These are phyloP conservation scores for Aspergillus panamensis DNA, from an alignment of 495 filamentous ascomycete species.

Conservation along the genomic window DNA sequence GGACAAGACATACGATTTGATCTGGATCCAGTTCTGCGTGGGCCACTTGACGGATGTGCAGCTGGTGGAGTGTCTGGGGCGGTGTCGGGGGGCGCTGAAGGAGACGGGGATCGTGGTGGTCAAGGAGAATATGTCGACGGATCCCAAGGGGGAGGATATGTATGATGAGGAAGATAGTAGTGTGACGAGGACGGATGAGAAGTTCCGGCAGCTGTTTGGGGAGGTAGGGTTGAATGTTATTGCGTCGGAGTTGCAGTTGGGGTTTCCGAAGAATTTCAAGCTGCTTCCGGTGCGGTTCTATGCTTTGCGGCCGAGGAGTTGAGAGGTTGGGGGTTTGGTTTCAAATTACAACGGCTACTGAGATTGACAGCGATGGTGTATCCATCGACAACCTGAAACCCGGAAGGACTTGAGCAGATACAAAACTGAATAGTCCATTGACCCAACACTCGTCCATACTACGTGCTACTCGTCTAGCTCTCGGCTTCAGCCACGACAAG, in stretches of 20 bases:
- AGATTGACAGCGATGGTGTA: too few species aligned
- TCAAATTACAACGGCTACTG: not conserved
- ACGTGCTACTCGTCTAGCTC: too few species aligned
- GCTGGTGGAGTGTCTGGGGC: conserved; percentile 61
- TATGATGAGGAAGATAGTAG: conserved; percentile 77
- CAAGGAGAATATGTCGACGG: conserved; percentile 81
- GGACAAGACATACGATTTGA: conserved; percentile 50
- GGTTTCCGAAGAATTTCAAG: conserved; percentile 60
- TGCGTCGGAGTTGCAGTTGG: conserved; percentile 71
- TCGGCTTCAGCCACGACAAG: too few species aligned
- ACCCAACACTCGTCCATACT: too few species aligned
- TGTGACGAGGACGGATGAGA: conserved; percentile 72
- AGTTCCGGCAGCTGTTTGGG: conserved; percentile 66
- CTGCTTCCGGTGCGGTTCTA: conserved; percentile 70
- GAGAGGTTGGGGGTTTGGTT: not conserved
- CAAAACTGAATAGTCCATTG: too few species aligned
- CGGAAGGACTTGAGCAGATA: too few species aligned
- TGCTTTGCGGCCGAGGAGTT: conserved; percentile 49
- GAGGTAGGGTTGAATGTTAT: conserved; percentile 64
- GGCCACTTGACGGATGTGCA: conserved; percentile 82
- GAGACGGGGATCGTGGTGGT: conserved; percentile 61
- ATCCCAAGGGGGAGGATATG: conserved; percentile 53
- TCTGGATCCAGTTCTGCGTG: conserved; percentile 90
- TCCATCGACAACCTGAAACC: too few species aligned
- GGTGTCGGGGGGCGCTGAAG: conserved; percentile 56